Evolutionary conservation across 352 stramenopile genomes (phyloP).

Genomic region (Pythium volutum): DNA sequence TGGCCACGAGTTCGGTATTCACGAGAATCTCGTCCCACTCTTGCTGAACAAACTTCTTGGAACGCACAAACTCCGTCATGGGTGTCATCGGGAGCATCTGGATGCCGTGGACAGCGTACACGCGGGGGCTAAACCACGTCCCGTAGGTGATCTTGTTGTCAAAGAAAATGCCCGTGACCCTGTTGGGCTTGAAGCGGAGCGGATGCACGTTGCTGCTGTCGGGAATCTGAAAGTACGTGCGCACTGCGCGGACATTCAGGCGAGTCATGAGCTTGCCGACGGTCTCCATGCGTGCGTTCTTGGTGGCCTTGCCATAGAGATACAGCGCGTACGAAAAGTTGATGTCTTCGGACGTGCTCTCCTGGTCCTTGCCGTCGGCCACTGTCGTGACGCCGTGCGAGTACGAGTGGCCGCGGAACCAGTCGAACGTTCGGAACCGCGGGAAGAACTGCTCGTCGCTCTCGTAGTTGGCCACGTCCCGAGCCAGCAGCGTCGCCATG

Average conservation of each 20-base stretch:
- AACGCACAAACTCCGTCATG: slow-evolving; percentile 64
- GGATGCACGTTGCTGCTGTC: slow-evolving; percentile 46
- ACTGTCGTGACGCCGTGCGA: slow-evolving; percentile 63
- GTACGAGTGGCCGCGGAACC: slow-evolving; percentile 67
- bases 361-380: slow-evolving; percentile 63
- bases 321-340: slow-evolving; percentile 50
- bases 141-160: slow-evolving; percentile 52
- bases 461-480: slow-evolving; percentile 51
- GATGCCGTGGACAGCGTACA: slow-evolving; percentile 71
- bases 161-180: slow-evolving; percentile 38
- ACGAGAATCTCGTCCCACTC: slow-evolving; percentile 38
- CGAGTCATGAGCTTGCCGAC: slow-evolving; percentile 57
- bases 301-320: slow-evolving; percentile 49
- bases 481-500: slow-evolving; percentile 36
- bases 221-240: slow-evolving; percentile 66
- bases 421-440: slow-evolving; percentile 64
- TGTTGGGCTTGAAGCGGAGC: slow-evolving; percentile 59
- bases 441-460: slow-evolving; percentile 43
- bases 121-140: slow-evolving; percentile 67
- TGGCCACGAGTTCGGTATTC: not conserved
- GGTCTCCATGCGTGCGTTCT: slow-evolving; percentile 30
- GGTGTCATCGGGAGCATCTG: slow-evolving; percentile 77
- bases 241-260: slow-evolving; percentile 54
- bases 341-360: slow-evolving; percentile 64
- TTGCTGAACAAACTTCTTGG: slow-evolving; percentile 49